phyloP scores from a whole-genome alignment of 2,329 filamentous ascomycete genomes.

The Tolypocladium tropicale region DNA sequence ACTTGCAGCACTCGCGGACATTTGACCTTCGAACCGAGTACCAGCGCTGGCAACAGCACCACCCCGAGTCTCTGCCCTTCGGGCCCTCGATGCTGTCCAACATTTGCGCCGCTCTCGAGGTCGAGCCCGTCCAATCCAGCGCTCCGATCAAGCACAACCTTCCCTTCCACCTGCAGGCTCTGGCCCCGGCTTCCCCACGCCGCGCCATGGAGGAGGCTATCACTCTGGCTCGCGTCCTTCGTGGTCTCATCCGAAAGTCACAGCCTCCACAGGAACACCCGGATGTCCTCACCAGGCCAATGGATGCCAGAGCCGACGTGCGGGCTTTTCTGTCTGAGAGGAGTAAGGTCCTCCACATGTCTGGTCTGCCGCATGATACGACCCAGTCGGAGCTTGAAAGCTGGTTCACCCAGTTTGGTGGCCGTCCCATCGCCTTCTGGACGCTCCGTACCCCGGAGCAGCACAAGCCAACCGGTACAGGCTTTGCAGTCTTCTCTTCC shows the following conservation, averaged over 20 bases:
- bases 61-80: conserved; percentile 94
- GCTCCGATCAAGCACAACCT: conserved; percentile 98
- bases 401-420: conserved; percentile 99
- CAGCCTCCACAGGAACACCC: conserved; percentile 89
- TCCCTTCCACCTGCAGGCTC: conserved; percentile 91
- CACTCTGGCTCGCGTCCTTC: conserved; percentile 83
- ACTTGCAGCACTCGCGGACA: conserved; percentile 93
- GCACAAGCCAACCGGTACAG: conserved; percentile 97
- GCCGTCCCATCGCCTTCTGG: conserved; percentile 97
- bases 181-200: conserved; percentile 89
- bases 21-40: conserved; percentile 97
- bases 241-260: conserved; percentile 90
- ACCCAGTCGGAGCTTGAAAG: conserved; percentile 98
- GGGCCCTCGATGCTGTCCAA: conserved; percentile 92
- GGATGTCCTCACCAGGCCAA: conserved; percentile 86
- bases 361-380: conserved; percentile 91
- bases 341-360: conserved; percentile 97
- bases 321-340: conserved; percentile 91
- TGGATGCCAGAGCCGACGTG: conserved; percentile 95
- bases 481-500: conserved; percentile 96
- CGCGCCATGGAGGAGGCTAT: conserved; percentile 97
- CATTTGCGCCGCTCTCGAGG: conserved; percentile 95
- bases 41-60: conserved; percentile 96
- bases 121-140: conserved; percentile 94
- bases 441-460: conserved; percentile 95